These are phyloP conservation scores for Ustilago nuda DNA, from an alignment of 1,284 basidiomycete genomes.

Conservation along the genomic window DNA sequence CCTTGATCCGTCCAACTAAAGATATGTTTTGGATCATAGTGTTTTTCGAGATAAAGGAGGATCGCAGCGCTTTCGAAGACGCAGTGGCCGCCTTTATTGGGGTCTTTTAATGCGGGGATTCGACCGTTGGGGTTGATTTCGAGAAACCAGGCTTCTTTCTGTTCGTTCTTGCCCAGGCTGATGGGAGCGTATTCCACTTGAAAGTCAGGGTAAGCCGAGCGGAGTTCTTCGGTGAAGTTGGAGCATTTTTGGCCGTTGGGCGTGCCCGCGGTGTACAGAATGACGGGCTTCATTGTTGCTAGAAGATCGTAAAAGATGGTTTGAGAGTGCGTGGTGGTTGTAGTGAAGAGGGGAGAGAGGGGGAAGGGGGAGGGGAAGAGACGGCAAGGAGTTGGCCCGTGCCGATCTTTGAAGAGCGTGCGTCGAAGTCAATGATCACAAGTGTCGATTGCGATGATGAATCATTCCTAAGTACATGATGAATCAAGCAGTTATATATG, in stretches of 20 bases:
- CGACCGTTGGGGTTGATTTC: conserved; percentile 65
- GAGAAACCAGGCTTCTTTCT: conserved; percentile 59
- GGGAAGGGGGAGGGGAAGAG: neutral
- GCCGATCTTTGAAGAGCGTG: conserved; percentile 1
- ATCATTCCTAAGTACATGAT: too few relatives aligned
- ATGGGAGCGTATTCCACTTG: conserved; percentile 37
- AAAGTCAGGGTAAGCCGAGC: conserved; percentile 47
- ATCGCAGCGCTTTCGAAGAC: conserved; percentile 57
- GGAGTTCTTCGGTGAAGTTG: conserved; percentile 58
- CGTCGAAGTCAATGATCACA: too few relatives aligned
- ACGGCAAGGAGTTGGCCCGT: conserved; percentile 14
- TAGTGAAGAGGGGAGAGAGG: neutral
- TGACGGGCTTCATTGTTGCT: conserved; percentile 46
- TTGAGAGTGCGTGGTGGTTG: neutral
- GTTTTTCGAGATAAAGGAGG: conserved; percentile 59
- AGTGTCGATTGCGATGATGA: too few relatives aligned
- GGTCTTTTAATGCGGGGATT: conserved; percentile 58
- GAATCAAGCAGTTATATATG: too few relatives aligned
- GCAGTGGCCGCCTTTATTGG: conserved; percentile 43
- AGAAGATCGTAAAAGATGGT: neutral
- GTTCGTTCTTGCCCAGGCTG: conserved; percentile 46
- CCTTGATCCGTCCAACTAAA: conserved; percentile 47
- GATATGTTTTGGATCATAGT: conserved; percentile 58
- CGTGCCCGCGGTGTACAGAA: conserved; percentile 54
- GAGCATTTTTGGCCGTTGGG: conserved; percentile 52